Evolutionary conservation across 2,329 filamentous ascomycete species (phyloP).

Genomic region (Pleomassaria siparia): DNA sequence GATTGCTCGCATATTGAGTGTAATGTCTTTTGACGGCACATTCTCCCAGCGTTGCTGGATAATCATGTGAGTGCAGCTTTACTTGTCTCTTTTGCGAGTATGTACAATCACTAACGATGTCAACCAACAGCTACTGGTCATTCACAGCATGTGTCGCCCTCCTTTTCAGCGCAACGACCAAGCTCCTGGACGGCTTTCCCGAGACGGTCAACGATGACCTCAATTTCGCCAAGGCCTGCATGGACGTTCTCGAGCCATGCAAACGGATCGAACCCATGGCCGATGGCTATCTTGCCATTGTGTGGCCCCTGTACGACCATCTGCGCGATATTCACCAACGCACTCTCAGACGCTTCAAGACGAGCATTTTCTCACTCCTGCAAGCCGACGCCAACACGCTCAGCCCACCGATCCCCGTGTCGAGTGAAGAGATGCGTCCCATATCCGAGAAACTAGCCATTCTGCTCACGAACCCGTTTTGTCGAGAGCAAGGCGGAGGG

Average conservation of each 20-base stretch:
- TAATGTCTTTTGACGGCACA: constrained; percentile 38
- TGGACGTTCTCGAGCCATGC: constrained; percentile 39
- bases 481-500: constrained; percentile 29
- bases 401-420: constrained; percentile 33
- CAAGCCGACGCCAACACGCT: constrained; percentile 26
- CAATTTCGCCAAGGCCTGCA: constrained; percentile 34
- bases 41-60: constrained; percentile 42
- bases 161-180: constrained; percentile 37
- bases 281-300: constrained; percentile 31
- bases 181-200: constrained; percentile 34
- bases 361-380: constrained; percentile 37
- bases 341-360: constrained; percentile 34
- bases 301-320: constrained; percentile 39
- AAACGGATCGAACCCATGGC: constrained; percentile 37
- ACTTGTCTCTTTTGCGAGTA: neutral
- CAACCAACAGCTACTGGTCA: constrained; percentile 35
- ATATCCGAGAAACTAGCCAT: constrained; percentile 38
- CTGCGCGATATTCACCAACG: constrained; percentile 36
- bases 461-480: constrained; percentile 40
- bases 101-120: neutral
- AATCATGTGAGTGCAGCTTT: constrained; percentile 33
- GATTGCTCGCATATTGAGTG: constrained; percentile 35
- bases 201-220: constrained; percentile 37
- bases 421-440: constrained; percentile 35
- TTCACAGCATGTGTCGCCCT: constrained; percentile 40